Conservation (phyloP, 2,329 filamentous ascomycete genomes). For the Microdochium paspali region DNA sequence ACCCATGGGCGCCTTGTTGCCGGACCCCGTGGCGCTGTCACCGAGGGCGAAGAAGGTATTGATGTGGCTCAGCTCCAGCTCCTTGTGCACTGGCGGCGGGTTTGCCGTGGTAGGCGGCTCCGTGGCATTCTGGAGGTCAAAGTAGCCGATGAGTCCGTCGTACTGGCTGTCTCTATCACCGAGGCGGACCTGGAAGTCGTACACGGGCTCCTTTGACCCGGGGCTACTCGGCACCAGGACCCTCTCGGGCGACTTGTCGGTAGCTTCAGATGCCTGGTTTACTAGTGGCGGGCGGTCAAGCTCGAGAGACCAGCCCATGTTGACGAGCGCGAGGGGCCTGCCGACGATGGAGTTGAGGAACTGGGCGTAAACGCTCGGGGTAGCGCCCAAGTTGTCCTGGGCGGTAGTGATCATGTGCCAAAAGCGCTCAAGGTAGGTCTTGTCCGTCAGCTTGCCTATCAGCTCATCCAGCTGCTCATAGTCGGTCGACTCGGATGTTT, state of each 20-base stretch:
- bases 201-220: slow-evolving; percentile 5
- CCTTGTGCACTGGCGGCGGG: slow-evolving; percentile 2
- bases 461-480: slow-evolving; percentile 19
- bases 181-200: slow-evolving; percentile 25
- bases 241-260: neutral
- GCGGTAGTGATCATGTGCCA: slow-evolving; percentile 24
- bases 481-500: slow-evolving; percentile 2
- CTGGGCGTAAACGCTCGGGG: slow-evolving; percentile 24
- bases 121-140: slow-evolving; percentile 15
- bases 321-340: slow-evolving; percentile 29
- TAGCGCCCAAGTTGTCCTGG: slow-evolving; percentile 10
- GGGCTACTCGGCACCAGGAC: neutral
- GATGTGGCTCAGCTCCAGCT: slow-evolving; percentile 13
- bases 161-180: slow-evolving; percentile 21
- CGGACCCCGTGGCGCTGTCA: slow-evolving; percentile 1
- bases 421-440: slow-evolving; percentile 19
- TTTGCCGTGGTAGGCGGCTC: no score
- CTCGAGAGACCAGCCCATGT: slow-evolving; percentile 28
- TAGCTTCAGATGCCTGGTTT: slow-evolving; percentile 11
- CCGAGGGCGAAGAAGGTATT: slow-evolving; percentile 15
- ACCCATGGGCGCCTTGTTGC: no score
- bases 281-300: slow-evolving; percentile 10
- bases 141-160: slow-evolving; percentile 31
- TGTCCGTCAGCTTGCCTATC: slow-evolving; percentile 12
- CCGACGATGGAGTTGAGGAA: slow-evolving; percentile 26